These are phyloP conservation scores for Exophiala alcalophila DNA, from an alignment of 2,329 filamentous ascomycete species.

Conservation along the genomic window DNA sequence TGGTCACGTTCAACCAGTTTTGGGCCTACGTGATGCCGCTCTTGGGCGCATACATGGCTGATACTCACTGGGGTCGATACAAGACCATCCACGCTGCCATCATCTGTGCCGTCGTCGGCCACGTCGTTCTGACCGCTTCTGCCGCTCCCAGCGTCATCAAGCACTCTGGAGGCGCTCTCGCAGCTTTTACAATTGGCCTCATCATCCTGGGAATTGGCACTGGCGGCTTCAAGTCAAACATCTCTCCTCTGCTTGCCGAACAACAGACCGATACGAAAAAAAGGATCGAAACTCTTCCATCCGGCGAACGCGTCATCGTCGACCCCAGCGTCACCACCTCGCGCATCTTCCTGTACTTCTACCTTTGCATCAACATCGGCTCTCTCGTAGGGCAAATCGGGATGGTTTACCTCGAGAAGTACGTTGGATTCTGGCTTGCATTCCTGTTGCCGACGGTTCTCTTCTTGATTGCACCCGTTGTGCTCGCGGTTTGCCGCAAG, in stretches of 20 bases:
- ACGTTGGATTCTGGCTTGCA: constrained; percentile 71
- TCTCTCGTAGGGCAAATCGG: constrained; percentile 59
- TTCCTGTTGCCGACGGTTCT: constrained; percentile 65
- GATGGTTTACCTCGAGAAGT: constrained; percentile 73
- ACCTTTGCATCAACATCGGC: constrained; percentile 68
- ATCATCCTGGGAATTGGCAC: constrained; percentile 71
- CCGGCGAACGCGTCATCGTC: constrained; percentile 66
- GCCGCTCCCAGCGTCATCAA: constrained; percentile 63
- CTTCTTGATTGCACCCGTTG: constrained; percentile 60
- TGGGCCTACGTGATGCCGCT: constrained; percentile 62
- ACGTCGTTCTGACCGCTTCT: constrained; percentile 63
- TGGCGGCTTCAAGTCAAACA: constrained; percentile 79
- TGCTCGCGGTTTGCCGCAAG: constrained; percentile 59
- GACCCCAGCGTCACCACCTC: constrained; percentile 67
- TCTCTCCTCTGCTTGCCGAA: constrained; percentile 68
- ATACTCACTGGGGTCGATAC: constrained; percentile 68
- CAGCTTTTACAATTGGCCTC: constrained; percentile 61
- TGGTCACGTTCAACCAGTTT: constrained; percentile 58
- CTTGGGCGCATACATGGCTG: constrained; percentile 59
- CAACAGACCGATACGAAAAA: constrained; percentile 62
- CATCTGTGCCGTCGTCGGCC: constrained; percentile 62
- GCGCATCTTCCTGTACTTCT: constrained; percentile 69
- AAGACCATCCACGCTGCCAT: constrained; percentile 67
- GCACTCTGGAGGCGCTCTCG: constrained; percentile 57
- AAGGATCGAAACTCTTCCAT: constrained; percentile 53